phyloP scores from a whole-genome alignment of 78 protist species.

The Protostelium mycophagum region DNA sequence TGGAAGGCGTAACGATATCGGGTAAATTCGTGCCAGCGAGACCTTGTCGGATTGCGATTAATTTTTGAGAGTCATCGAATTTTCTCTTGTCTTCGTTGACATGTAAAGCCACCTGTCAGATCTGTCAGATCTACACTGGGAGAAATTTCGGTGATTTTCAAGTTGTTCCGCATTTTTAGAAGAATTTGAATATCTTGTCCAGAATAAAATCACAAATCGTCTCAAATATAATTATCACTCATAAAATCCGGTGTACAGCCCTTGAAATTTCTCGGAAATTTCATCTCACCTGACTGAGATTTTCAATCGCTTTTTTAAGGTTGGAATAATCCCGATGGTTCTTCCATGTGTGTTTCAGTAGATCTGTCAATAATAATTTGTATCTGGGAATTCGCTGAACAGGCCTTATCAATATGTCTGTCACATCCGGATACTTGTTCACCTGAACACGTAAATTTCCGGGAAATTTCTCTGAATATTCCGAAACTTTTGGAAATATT shows the following conservation, averaged over 20 bases:
- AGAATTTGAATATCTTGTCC: no score
- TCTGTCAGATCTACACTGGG: no score
- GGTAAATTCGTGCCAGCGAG: background rate
- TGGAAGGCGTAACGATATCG: background rate
- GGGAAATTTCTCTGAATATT: no score
- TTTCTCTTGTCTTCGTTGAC: background rate
- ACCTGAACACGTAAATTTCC: background rate
- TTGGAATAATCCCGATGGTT: slow-evolving; percentile 46
- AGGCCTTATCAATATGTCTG: slow-evolving; percentile 46
- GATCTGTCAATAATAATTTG: slow-evolving; percentile 29
- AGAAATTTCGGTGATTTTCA: no score
- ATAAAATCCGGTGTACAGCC: no score
- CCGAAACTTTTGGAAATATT: no score
- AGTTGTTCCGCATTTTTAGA: no score
- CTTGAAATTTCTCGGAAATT: background rate
- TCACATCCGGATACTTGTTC: background rate
- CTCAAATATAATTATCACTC: no score
- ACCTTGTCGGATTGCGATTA: background rate
- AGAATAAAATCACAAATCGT: no score
- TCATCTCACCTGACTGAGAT: slow-evolving; percentile 14
- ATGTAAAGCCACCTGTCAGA: background rate
- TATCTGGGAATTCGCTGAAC: slow-evolving; percentile 65
- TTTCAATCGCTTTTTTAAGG: slow-evolving; percentile 22
- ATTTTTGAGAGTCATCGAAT: background rate
- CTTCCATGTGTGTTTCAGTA: slow-evolving; percentile 41